A percentile compares a stretch with the other conserved stretches of the same genome.
These are phyloP conservation scores for Oryza glumipatula DNA, from an alignment of 176 grass and related monocot genomes.

Conservation along the genomic window DNA sequence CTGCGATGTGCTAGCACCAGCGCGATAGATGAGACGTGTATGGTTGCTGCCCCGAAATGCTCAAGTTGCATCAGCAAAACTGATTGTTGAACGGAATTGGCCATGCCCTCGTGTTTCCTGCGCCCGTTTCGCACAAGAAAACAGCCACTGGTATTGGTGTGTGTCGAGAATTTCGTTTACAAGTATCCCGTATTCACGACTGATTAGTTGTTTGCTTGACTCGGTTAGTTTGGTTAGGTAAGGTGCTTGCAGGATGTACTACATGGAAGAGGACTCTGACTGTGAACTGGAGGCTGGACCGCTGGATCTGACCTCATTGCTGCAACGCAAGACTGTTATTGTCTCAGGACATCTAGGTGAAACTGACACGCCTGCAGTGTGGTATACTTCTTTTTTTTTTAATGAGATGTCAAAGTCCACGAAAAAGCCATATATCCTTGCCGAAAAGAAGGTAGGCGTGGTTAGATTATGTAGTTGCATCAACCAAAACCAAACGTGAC, in stretches of 20 bases:
- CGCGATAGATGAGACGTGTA: neutral
- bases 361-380: neutral
- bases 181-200: neutral
- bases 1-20: neutral
- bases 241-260: neutral
- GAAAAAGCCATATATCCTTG: neutral
- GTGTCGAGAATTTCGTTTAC: too few species aligned
- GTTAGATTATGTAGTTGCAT: conserved; percentile 45
- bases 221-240: neutral
- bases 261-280: neutral
- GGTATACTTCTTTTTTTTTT: neutral
- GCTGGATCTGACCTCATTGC: neutral
- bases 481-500: conserved; percentile 42
- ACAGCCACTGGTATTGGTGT: neutral
- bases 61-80: neutral
- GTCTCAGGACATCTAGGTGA: neutral
- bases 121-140: neutral
- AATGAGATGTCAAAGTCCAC: neutral
- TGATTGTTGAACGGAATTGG: neutral
- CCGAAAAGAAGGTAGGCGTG: neutral
- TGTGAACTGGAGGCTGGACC: neutral
- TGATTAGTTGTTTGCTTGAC: neutral
- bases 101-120: neutral
- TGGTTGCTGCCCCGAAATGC: neutral
- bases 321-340: neutral